Evolutionary conservation across 345 rosid species (phyloP), one percentile per base, ranked within the genome.

Genomic region (Acer campestre): DNA sequence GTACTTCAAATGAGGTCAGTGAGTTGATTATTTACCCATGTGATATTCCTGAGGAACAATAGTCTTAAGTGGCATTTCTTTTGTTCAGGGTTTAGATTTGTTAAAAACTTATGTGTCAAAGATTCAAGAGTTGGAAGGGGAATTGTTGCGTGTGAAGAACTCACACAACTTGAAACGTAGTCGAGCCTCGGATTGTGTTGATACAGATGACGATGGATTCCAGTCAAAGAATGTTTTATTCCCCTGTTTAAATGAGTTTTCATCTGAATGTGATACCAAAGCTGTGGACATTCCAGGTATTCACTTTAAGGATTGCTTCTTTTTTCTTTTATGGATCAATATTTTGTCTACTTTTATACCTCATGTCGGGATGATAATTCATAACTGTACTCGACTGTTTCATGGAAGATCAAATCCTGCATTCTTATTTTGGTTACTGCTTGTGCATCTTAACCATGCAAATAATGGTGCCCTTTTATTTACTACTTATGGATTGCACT

Each of bases 91-190:
- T 75, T 79, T 67, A 80, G 89, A 88, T 87, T 83, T 96, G 88
- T 59, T 94, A 68, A 94, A 85, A 67, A 85, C 75, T 74, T 91
- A 96, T 74, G 88, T 96, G 55, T 85, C 87, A 56, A 94, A 89
- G 88, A 94, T 94, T 86, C 98, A 96, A 86, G 97, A 92, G 70
- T 84, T 94, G 72, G 99, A 94, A 86, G 93, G 93, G 74, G 98
- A 96, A 80, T 66, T 96, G 80, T 73, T 91, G 79, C 90, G 80
- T 61, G 42, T 88, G 56, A 91, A 83, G 88, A 91, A 75, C 75
- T 82, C 79, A 46, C 77, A 84, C 68, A 86, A 79, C 61, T 75
- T 85, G 67, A 93, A 86, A 76, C 88, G 69, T 25, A 75, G 74
- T 62, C 84, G 77, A 63, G 73, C 80, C 80, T 73, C 87, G 23